These are phyloP conservation scores for Diatrype stigma DNA, from an alignment of 2,329 filamentous ascomycete genomes.

Conservation along the genomic window DNA sequence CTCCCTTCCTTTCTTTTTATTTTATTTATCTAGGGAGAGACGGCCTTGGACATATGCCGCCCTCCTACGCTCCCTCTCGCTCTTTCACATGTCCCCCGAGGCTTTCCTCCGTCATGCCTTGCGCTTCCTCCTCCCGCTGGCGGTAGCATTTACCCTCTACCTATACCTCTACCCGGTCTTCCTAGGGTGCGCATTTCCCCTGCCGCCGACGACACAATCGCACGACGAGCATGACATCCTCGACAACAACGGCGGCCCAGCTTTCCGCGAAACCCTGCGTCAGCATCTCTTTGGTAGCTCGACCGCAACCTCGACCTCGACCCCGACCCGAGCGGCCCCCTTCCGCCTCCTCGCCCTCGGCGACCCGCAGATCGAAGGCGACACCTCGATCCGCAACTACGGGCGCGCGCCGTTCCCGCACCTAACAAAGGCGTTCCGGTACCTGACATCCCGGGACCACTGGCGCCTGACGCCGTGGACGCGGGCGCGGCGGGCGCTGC, in stretches of 20 bases:
- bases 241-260: conserved; percentile 17
- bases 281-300: conserved; percentile 29
- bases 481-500: conserved; percentile 48
- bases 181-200: conserved; percentile 74
- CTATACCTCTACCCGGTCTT: conserved; percentile 86
- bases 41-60: conserved; percentile 31
- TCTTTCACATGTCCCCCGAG: conserved; percentile 45
- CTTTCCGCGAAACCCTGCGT: conserved; percentile 35
- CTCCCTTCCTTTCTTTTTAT: conserved; percentile 4
- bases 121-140: conserved; percentile 58
- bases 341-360: conserved; percentile 85
- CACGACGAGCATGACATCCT: no score
- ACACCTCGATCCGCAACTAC: conserved; percentile 70
- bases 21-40: conserved; percentile 4
- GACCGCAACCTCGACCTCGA: conserved; percentile 7
- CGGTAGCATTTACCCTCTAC: conserved; percentile 67
- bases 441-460: conserved; percentile 43
- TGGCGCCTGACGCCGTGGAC: conserved; percentile 45
- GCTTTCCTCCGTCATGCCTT: conserved; percentile 53
- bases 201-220: conserved; percentile 29
- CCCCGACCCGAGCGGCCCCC: conserved; percentile 37
- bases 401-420: conserved; percentile 52
- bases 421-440: conserved; percentile 40
- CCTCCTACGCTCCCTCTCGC: conserved; percentile 24
- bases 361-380: conserved; percentile 91